A percentile compares a stretch with the other conserved stretches of the same genome.
phyloP scores from a whole-genome alignment of 129 eudicot genomes.

The Cynara cardunculus region DNA sequence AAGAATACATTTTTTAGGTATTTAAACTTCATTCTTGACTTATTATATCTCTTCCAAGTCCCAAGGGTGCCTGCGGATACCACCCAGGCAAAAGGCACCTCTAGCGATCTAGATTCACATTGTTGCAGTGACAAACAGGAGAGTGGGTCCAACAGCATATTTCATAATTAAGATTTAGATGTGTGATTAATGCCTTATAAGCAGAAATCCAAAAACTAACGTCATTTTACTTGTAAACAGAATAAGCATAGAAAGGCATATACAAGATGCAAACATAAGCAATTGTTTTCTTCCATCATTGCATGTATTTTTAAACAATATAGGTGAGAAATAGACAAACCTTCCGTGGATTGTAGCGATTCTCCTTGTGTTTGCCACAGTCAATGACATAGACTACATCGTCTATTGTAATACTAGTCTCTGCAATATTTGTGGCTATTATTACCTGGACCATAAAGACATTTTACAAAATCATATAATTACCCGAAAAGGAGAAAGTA shows the following conservation, averaged over 20 bases:
- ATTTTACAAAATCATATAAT: constrained; percentile 1
- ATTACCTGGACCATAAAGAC: constrained; percentile 57
- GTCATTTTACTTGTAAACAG: not conserved
- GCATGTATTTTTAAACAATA: not conserved
- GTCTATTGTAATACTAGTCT: constrained; percentile 96
- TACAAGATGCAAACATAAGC: constrained; percentile 1
- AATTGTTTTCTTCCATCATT: not conserved
- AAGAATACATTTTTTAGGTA: not conserved
- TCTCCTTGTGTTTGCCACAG: constrained; percentile 95
- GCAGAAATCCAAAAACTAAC: not conserved
- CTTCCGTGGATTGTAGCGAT: constrained; percentile 94
- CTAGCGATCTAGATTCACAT: not conserved
- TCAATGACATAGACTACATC: constrained; percentile 96
- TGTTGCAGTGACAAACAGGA: not conserved
- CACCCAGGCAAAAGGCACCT: not conserved
- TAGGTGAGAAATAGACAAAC: constrained; percentile 34
- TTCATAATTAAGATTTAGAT: not conserved
- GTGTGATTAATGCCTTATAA: constrained; percentile 3
- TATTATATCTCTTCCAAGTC: not conserved
- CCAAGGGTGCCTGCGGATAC: not conserved
- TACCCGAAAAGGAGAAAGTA: not conserved
- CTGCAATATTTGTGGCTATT: constrained; percentile 96
- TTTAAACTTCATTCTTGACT: not conserved
- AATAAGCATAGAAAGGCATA: not conserved
- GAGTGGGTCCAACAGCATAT: not conserved